Base-by-base conservation (phyloP, 352 stramenopile genomes). In the Phytophthora aleatoria region DNA sequence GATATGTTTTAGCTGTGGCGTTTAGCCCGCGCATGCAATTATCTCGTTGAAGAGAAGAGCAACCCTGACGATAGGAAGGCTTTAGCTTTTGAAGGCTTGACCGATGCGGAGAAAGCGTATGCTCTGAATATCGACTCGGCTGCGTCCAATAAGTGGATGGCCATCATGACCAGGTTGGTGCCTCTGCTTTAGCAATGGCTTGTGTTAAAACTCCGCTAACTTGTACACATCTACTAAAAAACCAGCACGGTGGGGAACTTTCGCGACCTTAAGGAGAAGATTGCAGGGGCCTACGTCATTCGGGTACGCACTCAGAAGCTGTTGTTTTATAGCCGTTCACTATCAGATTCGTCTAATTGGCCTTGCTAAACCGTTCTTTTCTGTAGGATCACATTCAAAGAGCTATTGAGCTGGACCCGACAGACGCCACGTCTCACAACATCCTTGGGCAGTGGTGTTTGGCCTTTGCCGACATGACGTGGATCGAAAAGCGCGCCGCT, bases 391-490 rank as follows among this genome's bases (percentile, higher is more conserved):
- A 85, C 50, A 85, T 87, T 36, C 54, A 86, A 36, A 76, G 80
- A n/a, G 76, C 84, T 26, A 89, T 93, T n/a, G 82, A 90, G 43
- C 56, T 93, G 35, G 80, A 93, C 56, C 79, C 82, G 16, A 71
- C 58, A 5, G 80, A 91, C 54, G 67, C 82, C 11, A 89, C 76
- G 3, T 81, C 69, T 24, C 74, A 89, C 69, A 85, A 90, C 51
- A 89, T 93, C 28, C 61, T 93, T 35, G 84, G 82, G 5, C 82
- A 90, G 35, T 93, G 84, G 84, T 89, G 82, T 54, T 73, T 91
- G 16, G 82, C 84, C n/a, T 89, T 93, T 50, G 82, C 85, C 10
- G 80, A 91, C 55, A 84, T 93, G 64, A 81, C 76, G 42, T 93
- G 85, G 85, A 80, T 92, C 55, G 85, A 93, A 57, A 87, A 88